Evolutionary conservation across 495 filamentous ascomycete genomes (phyloP).

Genomic region (Talaromyces nanjingensis): DNA sequence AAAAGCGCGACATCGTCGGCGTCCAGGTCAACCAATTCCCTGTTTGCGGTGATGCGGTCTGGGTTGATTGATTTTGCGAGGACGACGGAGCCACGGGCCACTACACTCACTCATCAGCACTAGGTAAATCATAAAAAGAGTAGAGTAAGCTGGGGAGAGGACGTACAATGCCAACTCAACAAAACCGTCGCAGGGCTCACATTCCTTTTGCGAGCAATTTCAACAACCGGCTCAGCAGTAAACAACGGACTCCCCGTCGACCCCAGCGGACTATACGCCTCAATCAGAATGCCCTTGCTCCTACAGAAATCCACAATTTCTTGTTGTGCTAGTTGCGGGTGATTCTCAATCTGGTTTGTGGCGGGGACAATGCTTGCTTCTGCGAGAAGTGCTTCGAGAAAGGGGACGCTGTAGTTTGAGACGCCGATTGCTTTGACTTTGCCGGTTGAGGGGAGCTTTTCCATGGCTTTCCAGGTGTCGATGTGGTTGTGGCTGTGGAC

Average conservation of each 20-base stretch:
- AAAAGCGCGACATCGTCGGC: slow-evolving; percentile 58
- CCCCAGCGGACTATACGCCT: slow-evolving; percentile 70
- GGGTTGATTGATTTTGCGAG: slow-evolving; percentile 75
- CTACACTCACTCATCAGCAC: slow-evolving; percentile 36
- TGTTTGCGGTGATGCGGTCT: slow-evolving; percentile 66
- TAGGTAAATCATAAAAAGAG: slow-evolving; percentile 9
- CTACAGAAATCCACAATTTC: slow-evolving; percentile 74
- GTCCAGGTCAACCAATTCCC: slow-evolving; percentile 61
- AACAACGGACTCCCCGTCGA: slow-evolving; percentile 71
- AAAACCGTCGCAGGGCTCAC: slow-evolving; percentile 57
- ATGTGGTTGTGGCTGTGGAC: slow-evolving; percentile 57
- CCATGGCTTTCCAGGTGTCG: slow-evolving; percentile 75
- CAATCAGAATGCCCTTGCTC: slow-evolving; percentile 66
- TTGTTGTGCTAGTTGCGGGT: slow-evolving; percentile 70
- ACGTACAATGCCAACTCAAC: slow-evolving; percentile 68
- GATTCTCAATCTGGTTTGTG: slow-evolving; percentile 92
- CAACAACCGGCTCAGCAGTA: slow-evolving; percentile 57
- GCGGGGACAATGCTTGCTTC: slow-evolving; percentile 62
- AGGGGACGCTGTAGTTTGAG: slow-evolving; percentile 70
- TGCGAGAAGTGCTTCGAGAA: slow-evolving; percentile 65
- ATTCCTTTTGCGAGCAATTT: slow-evolving; percentile 62
- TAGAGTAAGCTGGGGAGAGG: background rate
- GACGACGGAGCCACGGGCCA: slow-evolving; percentile 64
- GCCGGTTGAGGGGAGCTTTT: slow-evolving; percentile 57
- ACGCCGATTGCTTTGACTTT: slow-evolving; percentile 76